Percentiles rank a stretch among this genome's conserved stretches.
phyloP scores from a whole-genome alignment of 2,329 filamentous ascomycete species.

The Cladosporium sp. region DNA sequence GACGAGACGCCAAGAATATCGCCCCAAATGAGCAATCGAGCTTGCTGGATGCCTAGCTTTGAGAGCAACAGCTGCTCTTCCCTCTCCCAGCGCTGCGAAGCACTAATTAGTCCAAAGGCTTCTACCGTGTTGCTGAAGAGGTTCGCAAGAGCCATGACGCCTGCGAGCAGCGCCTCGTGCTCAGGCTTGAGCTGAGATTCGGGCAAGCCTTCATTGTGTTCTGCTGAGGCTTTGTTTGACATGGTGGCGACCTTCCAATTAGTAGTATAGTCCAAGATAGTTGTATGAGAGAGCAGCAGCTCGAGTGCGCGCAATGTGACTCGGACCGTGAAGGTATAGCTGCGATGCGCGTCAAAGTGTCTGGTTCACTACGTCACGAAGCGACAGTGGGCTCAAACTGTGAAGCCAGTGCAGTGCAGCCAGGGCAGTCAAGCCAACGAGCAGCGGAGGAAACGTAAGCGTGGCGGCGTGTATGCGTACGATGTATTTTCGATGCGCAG shows the following conservation, averaged over 20 bases:
- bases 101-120: slow-evolving; percentile 44
- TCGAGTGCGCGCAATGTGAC: not conserved
- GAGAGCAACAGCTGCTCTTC: slow-evolving; percentile 42
- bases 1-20: slow-evolving; percentile 44
- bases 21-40: slow-evolving; percentile 46
- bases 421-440: not conserved
- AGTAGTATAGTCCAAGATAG: not conserved
- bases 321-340: not conserved
- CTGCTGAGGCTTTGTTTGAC: slow-evolving; percentile 2
- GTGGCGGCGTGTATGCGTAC: not conserved
- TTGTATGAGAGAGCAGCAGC: not conserved
- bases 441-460: not conserved
- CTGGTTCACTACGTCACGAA: slow-evolving; percentile 1
- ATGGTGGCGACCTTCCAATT: slow-evolving; percentile 5
- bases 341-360: not conserved
- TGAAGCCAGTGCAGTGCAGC: not conserved
- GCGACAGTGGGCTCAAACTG: not conserved
- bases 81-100: slow-evolving; percentile 39
- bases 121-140: slow-evolving; percentile 47
- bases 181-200: slow-evolving; percentile 18
- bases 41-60: slow-evolving; percentile 44
- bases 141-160: slow-evolving; percentile 40
- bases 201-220: slow-evolving; percentile 6
- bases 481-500: too few species aligned
- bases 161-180: slow-evolving; percentile 32